phyloP scores from a whole-genome alignment of 2,329 filamentous ascomycete genomes.

The Lachnellula arida region DNA sequence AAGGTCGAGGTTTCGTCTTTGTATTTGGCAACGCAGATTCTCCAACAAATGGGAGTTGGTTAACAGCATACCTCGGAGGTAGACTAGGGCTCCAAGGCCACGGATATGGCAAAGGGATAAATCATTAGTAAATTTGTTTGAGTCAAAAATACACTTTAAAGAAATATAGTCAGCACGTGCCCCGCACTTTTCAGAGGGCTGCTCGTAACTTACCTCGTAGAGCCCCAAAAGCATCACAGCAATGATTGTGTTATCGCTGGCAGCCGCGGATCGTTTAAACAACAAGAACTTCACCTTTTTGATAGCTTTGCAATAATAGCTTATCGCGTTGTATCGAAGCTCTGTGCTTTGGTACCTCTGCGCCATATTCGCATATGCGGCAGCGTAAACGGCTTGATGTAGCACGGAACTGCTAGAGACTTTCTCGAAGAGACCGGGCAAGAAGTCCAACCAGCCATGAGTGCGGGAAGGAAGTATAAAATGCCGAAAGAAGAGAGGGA shows the following conservation, averaged over 20 bases:
- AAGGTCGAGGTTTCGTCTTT: constrained; percentile 7
- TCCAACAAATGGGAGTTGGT: constrained; percentile 3
- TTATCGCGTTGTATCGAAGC: constrained; percentile 6
- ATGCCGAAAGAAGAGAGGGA: constrained; percentile 10
- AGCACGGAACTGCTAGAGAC: not conserved
- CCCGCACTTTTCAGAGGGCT: not conserved
- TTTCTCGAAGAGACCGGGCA: constrained; percentile 7
- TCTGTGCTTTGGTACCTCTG: constrained; percentile 4
- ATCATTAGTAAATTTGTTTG: not conserved
- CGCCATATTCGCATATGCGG: constrained; percentile 10
- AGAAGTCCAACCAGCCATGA: constrained; percentile 7
- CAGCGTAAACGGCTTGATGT: constrained; percentile 5
- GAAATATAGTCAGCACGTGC: not conserved
- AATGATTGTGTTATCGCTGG: constrained; percentile 8
- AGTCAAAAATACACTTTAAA: not conserved
- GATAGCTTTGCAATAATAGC: constrained; percentile 4
- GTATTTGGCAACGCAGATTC: constrained; percentile 11
- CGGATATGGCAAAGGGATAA: not conserved
- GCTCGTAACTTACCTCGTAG: constrained; percentile 5
- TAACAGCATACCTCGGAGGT: not conserved
- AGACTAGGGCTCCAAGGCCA: constrained; percentile 1
- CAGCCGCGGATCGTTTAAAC: not conserved
- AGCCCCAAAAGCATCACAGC: constrained; percentile 8
- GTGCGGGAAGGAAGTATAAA: constrained; percentile 5
- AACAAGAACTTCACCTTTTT: not conserved